phyloP scores from a whole-genome alignment of 2,329 filamentous ascomycete species.

The Hypoxylon sp. region DNA sequence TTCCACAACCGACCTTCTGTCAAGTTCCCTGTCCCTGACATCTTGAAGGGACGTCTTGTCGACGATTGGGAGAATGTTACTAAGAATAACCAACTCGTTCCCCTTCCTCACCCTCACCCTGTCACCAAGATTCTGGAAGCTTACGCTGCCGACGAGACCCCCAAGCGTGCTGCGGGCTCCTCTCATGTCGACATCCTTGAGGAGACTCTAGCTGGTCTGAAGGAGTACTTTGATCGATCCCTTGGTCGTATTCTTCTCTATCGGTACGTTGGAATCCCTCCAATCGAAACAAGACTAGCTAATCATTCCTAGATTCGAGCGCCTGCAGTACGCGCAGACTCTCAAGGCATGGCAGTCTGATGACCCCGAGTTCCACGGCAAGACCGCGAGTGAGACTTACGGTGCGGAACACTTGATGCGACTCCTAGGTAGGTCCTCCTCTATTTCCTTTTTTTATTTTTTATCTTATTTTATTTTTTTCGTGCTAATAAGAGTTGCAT shows the following conservation, averaged over 20 bases:
- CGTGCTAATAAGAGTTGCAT: background rate
- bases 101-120: slow-evolving; percentile 80
- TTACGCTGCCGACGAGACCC: slow-evolving; percentile 78
- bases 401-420: slow-evolving; percentile 92
- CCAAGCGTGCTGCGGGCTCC: slow-evolving; percentile 72
- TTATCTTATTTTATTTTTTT: slow-evolving; percentile 1
- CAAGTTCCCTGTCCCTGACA: slow-evolving; percentile 86
- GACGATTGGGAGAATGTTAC: slow-evolving; percentile 99
- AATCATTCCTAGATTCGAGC: slow-evolving; percentile 76
- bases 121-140: slow-evolving; percentile 83
- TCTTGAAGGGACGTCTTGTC: slow-evolving; percentile 90
- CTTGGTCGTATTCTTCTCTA: slow-evolving; percentile 92
- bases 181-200: slow-evolving; percentile 87
- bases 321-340: slow-evolving; percentile 85
- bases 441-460: too few relatives aligned
- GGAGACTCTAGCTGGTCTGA: slow-evolving; percentile 86
- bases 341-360: slow-evolving; percentile 75
- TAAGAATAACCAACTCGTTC: slow-evolving; percentile 90
- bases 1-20: slow-evolving; percentile 88
- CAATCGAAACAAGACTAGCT: slow-evolving; percentile 29
- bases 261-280: slow-evolving; percentile 58
- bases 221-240: slow-evolving; percentile 93
- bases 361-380: slow-evolving; percentile 74
- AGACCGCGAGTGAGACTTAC: slow-evolving; percentile 83
- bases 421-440: slow-evolving; percentile 83